Percentiles rank a stretch among this genome's conserved stretches.
Conservation (phyloP, 495 filamentous ascomycete genomes). For the Staphylotrichum tortipilum region DNA sequence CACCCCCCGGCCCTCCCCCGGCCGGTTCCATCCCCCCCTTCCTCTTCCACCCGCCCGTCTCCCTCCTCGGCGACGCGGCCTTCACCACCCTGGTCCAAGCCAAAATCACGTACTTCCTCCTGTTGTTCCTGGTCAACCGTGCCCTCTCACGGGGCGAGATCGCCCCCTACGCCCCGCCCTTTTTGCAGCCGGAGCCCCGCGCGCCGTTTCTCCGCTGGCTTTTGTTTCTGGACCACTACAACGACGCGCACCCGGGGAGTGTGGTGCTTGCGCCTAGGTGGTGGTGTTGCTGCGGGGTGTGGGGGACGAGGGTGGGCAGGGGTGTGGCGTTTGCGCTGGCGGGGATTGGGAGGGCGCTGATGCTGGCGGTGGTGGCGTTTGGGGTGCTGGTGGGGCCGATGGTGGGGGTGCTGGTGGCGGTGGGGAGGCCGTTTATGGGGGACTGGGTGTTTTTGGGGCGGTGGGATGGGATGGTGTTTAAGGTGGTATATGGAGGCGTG, state of each 20-base stretch:
- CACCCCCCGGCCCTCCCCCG: slow-evolving; percentile 18
- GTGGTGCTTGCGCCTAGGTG: background rate
- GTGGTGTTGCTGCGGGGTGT: background rate
- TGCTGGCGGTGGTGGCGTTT: slow-evolving; percentile 24
- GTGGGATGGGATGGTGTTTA: slow-evolving; percentile 39
- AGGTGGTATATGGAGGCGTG: slow-evolving; percentile 32
- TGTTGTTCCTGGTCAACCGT: slow-evolving; percentile 26
- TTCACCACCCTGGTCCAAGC: slow-evolving; percentile 28
- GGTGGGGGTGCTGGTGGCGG: slow-evolving; percentile 21
- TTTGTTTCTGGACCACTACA: slow-evolving; percentile 28
- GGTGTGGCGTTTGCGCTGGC: slow-evolving; percentile 9
- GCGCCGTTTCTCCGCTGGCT: slow-evolving; percentile 27
- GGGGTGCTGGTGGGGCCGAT: slow-evolving; percentile 19
- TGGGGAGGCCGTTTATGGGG: slow-evolving; percentile 18
- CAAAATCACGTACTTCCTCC: slow-evolving; percentile 27
- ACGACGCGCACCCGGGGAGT: background rate
- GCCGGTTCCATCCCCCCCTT: slow-evolving; percentile 30
- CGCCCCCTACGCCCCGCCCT: slow-evolving; percentile 15
- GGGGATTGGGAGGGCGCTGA: slow-evolving; percentile 16
- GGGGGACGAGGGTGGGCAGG: slow-evolving; percentile 10
- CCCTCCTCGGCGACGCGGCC: slow-evolving; percentile 34
- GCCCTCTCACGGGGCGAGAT: slow-evolving; percentile 30
- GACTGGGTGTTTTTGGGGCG: slow-evolving; percentile 33
- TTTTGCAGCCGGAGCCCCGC: background rate
- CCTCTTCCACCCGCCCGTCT: slow-evolving; percentile 33